These are phyloP conservation scores for Kluyveromyces lactis DNA, from an alignment of 805 yeast genomes.

Conservation along the genomic window DNA sequence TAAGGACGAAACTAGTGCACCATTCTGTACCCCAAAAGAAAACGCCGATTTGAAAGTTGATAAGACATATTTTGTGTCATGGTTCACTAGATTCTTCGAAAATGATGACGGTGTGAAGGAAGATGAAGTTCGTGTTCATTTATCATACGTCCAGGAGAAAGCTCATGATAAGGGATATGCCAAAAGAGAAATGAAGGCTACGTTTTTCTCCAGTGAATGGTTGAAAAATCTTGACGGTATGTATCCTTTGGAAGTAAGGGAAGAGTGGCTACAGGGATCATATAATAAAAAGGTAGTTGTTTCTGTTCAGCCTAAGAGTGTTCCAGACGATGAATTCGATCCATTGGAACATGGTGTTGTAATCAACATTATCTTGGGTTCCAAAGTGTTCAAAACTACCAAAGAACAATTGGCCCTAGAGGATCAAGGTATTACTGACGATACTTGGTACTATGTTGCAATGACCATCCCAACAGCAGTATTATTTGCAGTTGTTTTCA, in stretches of 20 bases:
- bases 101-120: slow-evolving; percentile 30
- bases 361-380: slow-evolving; percentile 35
- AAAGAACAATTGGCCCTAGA: slow-evolving; percentile 36
- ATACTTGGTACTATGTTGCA: slow-evolving; percentile 52
- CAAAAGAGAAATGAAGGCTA: slow-evolving; percentile 34
- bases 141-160: slow-evolving; percentile 54
- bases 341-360: slow-evolving; percentile 44
- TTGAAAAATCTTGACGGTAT: slow-evolving; percentile 51
- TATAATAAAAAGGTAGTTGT: slow-evolving; percentile 50
- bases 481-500: slow-evolving; percentile 45
- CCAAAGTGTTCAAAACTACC: slow-evolving; percentile 34
- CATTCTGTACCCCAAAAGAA: slow-evolving; percentile 81
- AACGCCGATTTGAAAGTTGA: slow-evolving; percentile 48
- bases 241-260: slow-evolving; percentile 50
- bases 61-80: slow-evolving; percentile 63
- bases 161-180: slow-evolving; percentile 48
- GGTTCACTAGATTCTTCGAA: slow-evolving; percentile 64
- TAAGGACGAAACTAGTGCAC: slow-evolving; percentile 49
- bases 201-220: slow-evolving; percentile 73
- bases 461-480: slow-evolving; percentile 64
- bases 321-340: slow-evolving; percentile 59
- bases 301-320: slow-evolving; percentile 64
- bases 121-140: slow-evolving; percentile 57
- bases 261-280: slow-evolving; percentile 55
- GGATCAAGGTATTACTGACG: slow-evolving; percentile 38